These are phyloP conservation scores for Tetrahymena malaccensis DNA, from an alignment of 73 alveolate genomes.

Conservation along the genomic window DNA sequence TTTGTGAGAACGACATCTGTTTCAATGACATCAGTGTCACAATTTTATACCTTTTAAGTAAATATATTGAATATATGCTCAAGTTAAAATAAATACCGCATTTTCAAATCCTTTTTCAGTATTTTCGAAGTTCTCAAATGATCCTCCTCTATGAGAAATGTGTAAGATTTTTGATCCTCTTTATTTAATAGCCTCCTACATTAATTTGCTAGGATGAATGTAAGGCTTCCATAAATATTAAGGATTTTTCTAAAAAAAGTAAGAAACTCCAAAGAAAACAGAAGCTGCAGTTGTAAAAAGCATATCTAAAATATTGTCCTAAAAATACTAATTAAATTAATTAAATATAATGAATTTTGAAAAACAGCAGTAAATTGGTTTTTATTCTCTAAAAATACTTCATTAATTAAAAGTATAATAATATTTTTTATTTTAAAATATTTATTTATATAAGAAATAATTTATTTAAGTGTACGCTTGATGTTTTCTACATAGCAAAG, in stretches of 20 bases:
- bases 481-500: no score
- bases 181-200: neutral
- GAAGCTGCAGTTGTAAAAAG: neutral
- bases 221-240: neutral
- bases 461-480: no score
- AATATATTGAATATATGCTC: neutral
- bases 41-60: neutral
- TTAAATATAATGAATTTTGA: no score
- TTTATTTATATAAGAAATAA: no score
- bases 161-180: neutral
- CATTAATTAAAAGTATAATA: no score
- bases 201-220: neutral
- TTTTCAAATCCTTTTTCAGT: neutral
- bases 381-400: no score
- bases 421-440: no score
- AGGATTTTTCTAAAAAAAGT: neutral
- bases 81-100: neutral
- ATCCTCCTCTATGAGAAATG: neutral
- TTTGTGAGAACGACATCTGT: neutral
- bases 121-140: neutral
- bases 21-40: neutral
- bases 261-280: neutral
- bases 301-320: neutral
- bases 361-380: no score
- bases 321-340: no score